Percentiles rank a stretch among this genome's conserved stretches.
Conservation (phyloP, 1,284 basidiomycete genomes). For the Chiua sp. region DNA sequence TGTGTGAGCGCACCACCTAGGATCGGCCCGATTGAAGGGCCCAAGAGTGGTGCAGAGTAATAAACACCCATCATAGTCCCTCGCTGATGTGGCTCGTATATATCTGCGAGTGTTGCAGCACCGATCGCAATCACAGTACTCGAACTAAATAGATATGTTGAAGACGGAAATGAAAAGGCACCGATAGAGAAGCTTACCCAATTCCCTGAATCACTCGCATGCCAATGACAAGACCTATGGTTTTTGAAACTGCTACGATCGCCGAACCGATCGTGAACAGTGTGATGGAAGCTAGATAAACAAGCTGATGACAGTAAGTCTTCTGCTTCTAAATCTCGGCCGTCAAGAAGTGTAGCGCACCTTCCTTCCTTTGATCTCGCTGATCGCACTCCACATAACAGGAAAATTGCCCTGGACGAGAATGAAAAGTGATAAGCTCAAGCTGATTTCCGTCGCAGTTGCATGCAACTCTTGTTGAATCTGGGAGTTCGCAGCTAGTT, state of each 20-base stretch:
- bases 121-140: slow-evolving; percentile 79
- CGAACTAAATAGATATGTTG: background rate
- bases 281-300: slow-evolving; percentile 68
- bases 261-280: slow-evolving; percentile 69
- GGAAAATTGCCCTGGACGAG: slow-evolving; percentile 74
- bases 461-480: slow-evolving; percentile 72
- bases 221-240: slow-evolving; percentile 72
- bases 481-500: slow-evolving; percentile 67
- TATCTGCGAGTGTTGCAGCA: slow-evolving; percentile 83
- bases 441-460: slow-evolving; percentile 70
- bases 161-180: background rate
- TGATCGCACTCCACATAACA: slow-evolving; percentile 73
- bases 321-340: background rate
- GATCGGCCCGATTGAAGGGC: slow-evolving; percentile 74
- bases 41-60: slow-evolving; percentile 66
- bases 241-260: slow-evolving; percentile 65
- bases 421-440: slow-evolving; percentile 81
- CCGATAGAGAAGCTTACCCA: slow-evolving; percentile 46
- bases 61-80: slow-evolving; percentile 86
- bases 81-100: slow-evolving; percentile 80
- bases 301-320: slow-evolving; percentile 47
- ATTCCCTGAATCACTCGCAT: slow-evolving; percentile 73
- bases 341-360: slow-evolving; percentile 37
- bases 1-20: slow-evolving; percentile 74
- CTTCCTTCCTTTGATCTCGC: slow-evolving; percentile 84